Base-by-base conservation (phyloP, 129 eudicot species). In the Arctium lappa region DNA sequence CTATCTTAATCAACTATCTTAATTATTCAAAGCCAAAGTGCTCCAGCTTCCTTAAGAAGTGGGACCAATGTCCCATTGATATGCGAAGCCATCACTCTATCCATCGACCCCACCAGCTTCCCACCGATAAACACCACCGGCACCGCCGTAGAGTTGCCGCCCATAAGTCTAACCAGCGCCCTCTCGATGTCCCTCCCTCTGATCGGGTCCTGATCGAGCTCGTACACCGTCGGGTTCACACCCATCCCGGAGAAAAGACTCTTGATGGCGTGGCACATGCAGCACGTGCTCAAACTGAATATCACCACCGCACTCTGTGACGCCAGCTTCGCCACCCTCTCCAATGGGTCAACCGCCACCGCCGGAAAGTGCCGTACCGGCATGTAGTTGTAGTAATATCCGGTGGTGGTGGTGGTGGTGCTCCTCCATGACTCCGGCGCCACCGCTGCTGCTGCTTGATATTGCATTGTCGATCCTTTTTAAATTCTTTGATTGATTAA, bases 101-200 rank as follows among this genome's bases (percentile, higher is more conserved):
- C 97, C 94, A 93, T 87, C 5, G 96, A 84, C 2, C 97, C 97
- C 32, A 93, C 87, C 10, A 93, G 89, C 33, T 91, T 88, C 22
- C 97, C 97, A 8, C 97, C 97, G 22, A 93, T 87, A 42, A 93
- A 93, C 72, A 93, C 97, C 78, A 93, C 97, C n/a, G 97, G 97
- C 75, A 93, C 90, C 46, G 92, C 84, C 33, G 93, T 53, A 4
- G 87, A 73, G 60, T 62, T 78, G 1, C 92, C 97, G 1, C 92
- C 97, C 60, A 91, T 44, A 33, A 91, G 86, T 36, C 91, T 81
- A 2, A 83, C 74, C 72, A 91, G 36, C 15, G 94, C 96, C 85
- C 82, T 85, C 79, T 93, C 96, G 0, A 91, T 88, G 46, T 91
- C 96, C 1, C 80, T 83, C 0, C 93, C 95, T 31, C 86, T 75